phyloP scores from a whole-genome alignment of 2,329 filamentous ascomycete genomes.

The Botrytis fragariae region DNA sequence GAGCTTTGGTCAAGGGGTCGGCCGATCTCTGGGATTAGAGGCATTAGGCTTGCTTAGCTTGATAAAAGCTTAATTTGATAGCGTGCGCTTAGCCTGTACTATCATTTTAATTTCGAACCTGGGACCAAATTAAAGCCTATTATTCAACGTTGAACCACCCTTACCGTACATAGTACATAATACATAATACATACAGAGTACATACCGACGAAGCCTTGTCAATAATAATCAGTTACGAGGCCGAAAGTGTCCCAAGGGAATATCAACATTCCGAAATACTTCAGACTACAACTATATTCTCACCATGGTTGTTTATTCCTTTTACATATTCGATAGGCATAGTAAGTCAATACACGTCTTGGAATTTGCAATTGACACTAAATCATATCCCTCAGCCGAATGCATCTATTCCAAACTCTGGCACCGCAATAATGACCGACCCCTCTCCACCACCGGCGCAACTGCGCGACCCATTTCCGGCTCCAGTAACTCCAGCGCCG shows the following conservation, averaged over 20 bases:
- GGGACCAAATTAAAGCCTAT: not conserved
- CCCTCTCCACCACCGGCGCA: constrained; percentile 39
- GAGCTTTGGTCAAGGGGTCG: constrained; percentile 12
- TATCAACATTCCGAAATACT: not conserved
- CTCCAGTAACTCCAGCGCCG: constrained; percentile 46
- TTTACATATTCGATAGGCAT: constrained; percentile 98
- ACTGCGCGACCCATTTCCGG: constrained; percentile 49
- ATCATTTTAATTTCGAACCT: not conserved
- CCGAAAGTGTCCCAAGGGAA: not conserved
- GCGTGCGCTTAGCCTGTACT: constrained; percentile 16
- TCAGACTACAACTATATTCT: not conserved
- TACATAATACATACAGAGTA: not conserved
- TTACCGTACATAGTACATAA: not conserved
- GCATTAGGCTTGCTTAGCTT: constrained; percentile 5
- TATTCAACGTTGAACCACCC: not conserved
- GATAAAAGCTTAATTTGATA: constrained; percentile 18
- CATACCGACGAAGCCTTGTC: not conserved
- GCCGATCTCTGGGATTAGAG: constrained; percentile 1
- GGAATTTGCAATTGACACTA: constrained; percentile 24
- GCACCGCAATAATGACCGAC: constrained; percentile 43
- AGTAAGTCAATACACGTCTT: constrained; percentile 55
- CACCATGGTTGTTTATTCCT: constrained; percentile 87
- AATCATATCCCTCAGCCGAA: constrained; percentile 62
- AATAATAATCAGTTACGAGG: not conserved
- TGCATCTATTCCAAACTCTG: constrained; percentile 95